phyloP scores from a whole-genome alignment of 2,329 filamentous ascomycete species.

The Aspergillus intermedius region DNA sequence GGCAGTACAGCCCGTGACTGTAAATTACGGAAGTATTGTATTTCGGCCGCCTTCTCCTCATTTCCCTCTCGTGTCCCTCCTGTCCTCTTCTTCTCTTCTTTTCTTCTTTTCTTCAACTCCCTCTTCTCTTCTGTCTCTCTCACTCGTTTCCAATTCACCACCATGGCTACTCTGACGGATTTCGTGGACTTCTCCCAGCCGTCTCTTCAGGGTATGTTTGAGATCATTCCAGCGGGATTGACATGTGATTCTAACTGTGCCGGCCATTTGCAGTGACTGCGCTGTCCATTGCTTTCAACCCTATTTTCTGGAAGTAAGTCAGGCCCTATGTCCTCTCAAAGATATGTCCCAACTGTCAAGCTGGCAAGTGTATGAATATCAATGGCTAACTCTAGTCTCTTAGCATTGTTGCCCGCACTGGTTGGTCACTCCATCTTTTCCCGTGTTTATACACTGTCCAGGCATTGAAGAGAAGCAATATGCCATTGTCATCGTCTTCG shows the following conservation, averaged over 20 bases:
- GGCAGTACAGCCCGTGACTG: not conserved
- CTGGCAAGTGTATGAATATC: not conserved
- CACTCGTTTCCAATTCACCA: constrained; percentile 3
- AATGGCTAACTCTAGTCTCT: constrained; percentile 10
- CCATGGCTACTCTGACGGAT: constrained; percentile 31
- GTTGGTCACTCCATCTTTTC: constrained; percentile 40
- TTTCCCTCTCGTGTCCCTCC: not conserved
- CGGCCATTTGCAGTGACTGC: constrained; percentile 59
- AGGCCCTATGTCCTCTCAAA: constrained; percentile 4
- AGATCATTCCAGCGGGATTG: constrained; percentile 9
- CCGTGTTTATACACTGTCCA: not conserved
- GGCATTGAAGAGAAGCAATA: not conserved
- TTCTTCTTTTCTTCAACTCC: constrained; percentile 1
- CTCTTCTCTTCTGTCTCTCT: constrained; percentile 4
- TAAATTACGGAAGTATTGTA: not conserved
- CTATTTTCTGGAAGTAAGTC: constrained; percentile 98
- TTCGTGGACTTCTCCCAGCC: constrained; percentile 59
- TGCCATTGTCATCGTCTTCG: not conserved
- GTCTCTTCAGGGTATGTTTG: constrained; percentile 57
- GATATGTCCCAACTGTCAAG: not conserved
- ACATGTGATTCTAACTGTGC: constrained; percentile 22
- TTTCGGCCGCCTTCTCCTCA: not conserved
- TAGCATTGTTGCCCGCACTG: constrained; percentile 77
- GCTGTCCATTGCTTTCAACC: constrained; percentile 83
- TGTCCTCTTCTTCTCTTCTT: constrained; percentile 2